These are phyloP conservation scores for Saxophila tyrrhenica DNA, from an alignment of 495 filamentous ascomycete genomes.

Conservation along the genomic window DNA sequence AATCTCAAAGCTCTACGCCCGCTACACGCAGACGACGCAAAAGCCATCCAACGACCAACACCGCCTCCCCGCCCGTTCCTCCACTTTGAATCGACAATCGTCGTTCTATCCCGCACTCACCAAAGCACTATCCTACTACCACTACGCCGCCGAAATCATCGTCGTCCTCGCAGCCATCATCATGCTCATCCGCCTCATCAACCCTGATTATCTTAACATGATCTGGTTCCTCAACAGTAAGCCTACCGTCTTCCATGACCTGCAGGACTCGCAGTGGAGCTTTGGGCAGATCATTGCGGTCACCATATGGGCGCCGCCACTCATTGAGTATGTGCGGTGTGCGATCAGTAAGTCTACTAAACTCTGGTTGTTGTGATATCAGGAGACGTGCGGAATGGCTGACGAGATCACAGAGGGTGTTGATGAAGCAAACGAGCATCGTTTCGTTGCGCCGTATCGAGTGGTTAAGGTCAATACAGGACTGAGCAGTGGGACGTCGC, in stretches of 20 bases:
- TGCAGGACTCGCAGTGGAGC: background rate
- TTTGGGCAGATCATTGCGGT: background rate
- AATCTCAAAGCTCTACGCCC: background rate
- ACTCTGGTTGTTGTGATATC: too few relatives aligned
- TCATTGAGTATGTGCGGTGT: background rate
- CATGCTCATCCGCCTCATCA: background rate
- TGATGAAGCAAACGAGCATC: background rate
- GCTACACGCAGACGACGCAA: too few relatives aligned
- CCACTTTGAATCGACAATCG: too few relatives aligned
- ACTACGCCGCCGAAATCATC: background rate
- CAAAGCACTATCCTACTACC: background rate
- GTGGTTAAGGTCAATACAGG: too few relatives aligned
- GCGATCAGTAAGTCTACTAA: background rate
- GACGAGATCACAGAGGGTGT: background rate
- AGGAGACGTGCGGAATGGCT: too few relatives aligned
- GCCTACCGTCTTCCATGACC: background rate
- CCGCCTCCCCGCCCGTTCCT: background rate
- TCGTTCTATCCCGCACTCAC: too few relatives aligned
- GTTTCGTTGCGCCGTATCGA: background rate
- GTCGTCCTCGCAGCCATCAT: background rate
- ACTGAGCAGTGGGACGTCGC: too few relatives aligned
- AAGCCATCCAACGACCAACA: too few relatives aligned
- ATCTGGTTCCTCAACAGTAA: background rate
- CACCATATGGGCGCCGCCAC: background rate
- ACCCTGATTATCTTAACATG: background rate